phyloP scores from a whole-genome alignment of 352 stramenopile species.

The Globisporangium sylvaticum region DNA sequence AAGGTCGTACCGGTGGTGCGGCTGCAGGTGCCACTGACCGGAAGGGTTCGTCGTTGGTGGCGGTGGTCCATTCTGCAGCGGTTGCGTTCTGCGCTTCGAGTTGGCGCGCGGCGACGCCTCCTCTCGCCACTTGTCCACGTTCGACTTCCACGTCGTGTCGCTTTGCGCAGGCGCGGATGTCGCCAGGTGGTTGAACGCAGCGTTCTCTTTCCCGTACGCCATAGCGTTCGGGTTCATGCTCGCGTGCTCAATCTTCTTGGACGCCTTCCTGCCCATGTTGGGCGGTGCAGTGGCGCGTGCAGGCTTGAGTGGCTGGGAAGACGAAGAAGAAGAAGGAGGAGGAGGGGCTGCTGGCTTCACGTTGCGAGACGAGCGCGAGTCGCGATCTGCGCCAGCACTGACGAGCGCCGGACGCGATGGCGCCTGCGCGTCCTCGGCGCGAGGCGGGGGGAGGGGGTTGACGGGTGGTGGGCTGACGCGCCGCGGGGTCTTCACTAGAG shows the following conservation, averaged over 20 bases:
- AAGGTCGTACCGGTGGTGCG: slow-evolving; percentile 19
- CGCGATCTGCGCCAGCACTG: slow-evolving; percentile 8
- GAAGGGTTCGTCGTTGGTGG: background rate
- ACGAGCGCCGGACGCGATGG: background rate
- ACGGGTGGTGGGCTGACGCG: slow-evolving; percentile 6
- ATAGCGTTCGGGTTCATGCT: background rate
- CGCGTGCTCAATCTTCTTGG: slow-evolving; percentile 13
- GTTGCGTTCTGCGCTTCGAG: slow-evolving; percentile 17
- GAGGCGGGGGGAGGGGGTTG: background rate
- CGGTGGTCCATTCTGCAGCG: background rate
- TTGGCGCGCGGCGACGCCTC: slow-evolving; percentile 27
- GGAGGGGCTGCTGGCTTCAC: background rate
- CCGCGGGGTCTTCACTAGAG: background rate
- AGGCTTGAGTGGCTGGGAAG: slow-evolving; percentile 12
- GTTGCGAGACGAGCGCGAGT: slow-evolving; percentile 13
- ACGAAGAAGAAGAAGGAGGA: slow-evolving; percentile 6
- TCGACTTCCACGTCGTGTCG: slow-evolving; percentile 36
- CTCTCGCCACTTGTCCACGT: slow-evolving; percentile 38
- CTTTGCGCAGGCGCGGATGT: slow-evolving; percentile 2
- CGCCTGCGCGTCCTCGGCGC: background rate
- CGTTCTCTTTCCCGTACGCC: slow-evolving; percentile 3
- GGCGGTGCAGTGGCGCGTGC: background rate
- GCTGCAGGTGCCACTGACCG: slow-evolving; percentile 11
- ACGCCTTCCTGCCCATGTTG: slow-evolving; percentile 20
- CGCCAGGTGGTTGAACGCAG: slow-evolving; percentile 6